These are phyloP conservation scores for Amanita muscaria DNA, from an alignment of 768 basidiomycete species.

Conservation along the genomic window DNA sequence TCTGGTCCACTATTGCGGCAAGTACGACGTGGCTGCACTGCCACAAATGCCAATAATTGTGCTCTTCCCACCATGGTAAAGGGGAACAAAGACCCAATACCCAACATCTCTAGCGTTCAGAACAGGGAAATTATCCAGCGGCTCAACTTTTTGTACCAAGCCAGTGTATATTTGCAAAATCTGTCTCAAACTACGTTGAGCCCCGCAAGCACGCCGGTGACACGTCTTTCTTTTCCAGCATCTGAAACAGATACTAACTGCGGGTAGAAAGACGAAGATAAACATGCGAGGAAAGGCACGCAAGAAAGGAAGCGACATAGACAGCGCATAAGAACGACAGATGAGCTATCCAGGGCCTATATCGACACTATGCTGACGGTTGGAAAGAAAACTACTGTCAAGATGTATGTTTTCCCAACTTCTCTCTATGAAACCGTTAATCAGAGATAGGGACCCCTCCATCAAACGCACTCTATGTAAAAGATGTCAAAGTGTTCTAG, in stretches of 20 bases:
- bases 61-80: constrained; percentile 57
- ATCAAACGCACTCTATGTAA: constrained; percentile 80
- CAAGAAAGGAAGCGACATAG: constrained; percentile 18
- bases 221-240: neutral
- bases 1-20: no score
- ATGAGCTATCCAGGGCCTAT: constrained; percentile 58
- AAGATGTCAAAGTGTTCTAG: constrained; percentile 50
- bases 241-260: neutral
- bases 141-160: constrained; percentile 81
- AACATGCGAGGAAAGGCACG: constrained; percentile 13
- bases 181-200: constrained; percentile 11
- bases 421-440: no score
- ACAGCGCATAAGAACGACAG: constrained; percentile 23
- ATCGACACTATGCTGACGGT: constrained; percentile 59
- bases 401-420: constrained; percentile 43
- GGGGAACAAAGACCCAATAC: constrained; percentile 48
- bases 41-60: no score
- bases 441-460: constrained; percentile 71
- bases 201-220: neutral
- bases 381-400: constrained; percentile 67
- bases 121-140: constrained; percentile 77
- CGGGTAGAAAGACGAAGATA: neutral
- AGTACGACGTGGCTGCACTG: no score
- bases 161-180: constrained; percentile 51
- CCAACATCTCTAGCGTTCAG: constrained; percentile 46